Conservation (phyloP, 2,329 filamentous ascomycete genomes). For the Dactylellina parvicollis region DNA sequence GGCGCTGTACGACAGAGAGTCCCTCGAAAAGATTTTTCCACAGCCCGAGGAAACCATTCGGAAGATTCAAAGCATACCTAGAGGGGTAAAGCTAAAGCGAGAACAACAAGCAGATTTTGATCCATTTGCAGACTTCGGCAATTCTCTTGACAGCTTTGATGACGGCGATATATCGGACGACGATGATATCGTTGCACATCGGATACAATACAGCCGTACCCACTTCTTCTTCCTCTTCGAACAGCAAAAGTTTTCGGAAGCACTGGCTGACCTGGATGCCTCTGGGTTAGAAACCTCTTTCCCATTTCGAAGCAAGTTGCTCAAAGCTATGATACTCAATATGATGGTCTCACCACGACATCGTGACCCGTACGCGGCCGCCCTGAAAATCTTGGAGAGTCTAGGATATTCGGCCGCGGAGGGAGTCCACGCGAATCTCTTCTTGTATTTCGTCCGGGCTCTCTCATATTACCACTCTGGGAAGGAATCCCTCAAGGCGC, state of each 20-base stretch:
- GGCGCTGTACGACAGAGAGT: neutral
- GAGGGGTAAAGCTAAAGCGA: too few relatives aligned
- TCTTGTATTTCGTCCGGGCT: constrained; percentile 20
- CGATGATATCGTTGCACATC: constrained; percentile 9
- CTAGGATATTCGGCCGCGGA: constrained; percentile 9
- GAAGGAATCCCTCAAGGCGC: neutral
- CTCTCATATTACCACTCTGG: neutral
- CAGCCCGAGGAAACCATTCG: too few relatives aligned
- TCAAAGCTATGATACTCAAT: constrained; percentile 6
- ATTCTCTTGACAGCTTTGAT: constrained; percentile 18
- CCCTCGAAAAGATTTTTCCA: constrained; percentile 3
- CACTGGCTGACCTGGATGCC: neutral
- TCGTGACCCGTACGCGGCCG: neutral
- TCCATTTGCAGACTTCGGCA: too few relatives aligned
- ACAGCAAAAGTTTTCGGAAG: neutral
- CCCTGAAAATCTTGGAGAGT: neutral
- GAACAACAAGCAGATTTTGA: too few relatives aligned
- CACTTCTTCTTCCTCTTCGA: neutral
- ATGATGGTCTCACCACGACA: neutral
- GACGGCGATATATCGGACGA: constrained; percentile 24
- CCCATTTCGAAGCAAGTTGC: neutral
- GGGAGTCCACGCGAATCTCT: constrained; percentile 8
- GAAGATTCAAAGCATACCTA: too few relatives aligned
- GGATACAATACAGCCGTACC: neutral
- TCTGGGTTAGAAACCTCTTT: neutral